Conservation (phyloP, 257 asterid genomes). For the Solanum habrochaites region DNA sequence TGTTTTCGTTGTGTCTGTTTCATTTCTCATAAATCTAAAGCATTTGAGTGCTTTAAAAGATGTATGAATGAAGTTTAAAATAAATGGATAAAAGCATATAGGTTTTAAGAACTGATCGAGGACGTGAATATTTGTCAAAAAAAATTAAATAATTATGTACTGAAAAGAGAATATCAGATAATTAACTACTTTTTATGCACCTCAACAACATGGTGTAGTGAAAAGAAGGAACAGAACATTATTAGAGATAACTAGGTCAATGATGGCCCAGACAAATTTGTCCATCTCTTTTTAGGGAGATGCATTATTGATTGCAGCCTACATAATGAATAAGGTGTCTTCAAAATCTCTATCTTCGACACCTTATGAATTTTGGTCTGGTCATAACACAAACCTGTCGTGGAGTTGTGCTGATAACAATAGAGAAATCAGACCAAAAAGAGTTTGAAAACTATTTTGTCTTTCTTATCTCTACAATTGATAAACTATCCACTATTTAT, state of each 20-base stretch:
- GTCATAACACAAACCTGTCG: background rate
- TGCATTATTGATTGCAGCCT: background rate
- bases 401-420: no score
- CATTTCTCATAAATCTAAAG: background rate
- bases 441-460: no score
- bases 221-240: background rate
- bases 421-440: no score
- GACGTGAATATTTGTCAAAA: background rate
- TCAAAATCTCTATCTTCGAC: background rate
- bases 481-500: no score
- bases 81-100: background rate
- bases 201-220: background rate
- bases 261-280: background rate
- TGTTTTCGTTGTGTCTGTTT: background rate
- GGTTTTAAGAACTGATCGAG: background rate
- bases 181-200: background rate
- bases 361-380: background rate
- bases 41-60: background rate
- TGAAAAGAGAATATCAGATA: no score
- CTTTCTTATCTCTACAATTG: no score
- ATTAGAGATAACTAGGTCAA: background rate
- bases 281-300: background rate
- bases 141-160: no score
- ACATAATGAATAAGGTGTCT: background rate
- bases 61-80: background rate